phyloP scores from a whole-genome alignment of 148 eudicot species.

The Fagopyrum tataricum region DNA sequence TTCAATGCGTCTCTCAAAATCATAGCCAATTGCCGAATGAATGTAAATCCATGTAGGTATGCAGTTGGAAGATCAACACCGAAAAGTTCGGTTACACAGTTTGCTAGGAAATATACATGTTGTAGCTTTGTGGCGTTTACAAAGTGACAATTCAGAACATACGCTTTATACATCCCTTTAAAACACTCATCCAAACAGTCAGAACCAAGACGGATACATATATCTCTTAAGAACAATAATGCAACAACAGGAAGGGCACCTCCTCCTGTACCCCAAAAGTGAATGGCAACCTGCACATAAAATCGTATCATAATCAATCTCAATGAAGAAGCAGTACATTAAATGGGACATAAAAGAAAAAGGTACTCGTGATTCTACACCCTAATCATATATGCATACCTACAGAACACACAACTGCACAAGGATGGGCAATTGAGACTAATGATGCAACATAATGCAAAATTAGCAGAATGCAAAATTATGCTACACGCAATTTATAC shows the following conservation, averaged over 20 bases:
- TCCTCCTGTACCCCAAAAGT: slow-evolving; percentile 94
- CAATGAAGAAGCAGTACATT: not conserved
- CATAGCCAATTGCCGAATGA: slow-evolving; percentile 85
- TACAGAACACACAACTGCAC: not conserved
- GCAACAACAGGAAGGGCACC: slow-evolving; percentile 76
- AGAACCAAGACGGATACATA: slow-evolving; percentile 79
- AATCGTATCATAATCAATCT: not conserved
- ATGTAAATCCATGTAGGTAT: slow-evolving; percentile 83
- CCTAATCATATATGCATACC: not conserved
- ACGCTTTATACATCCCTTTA: slow-evolving; percentile 88
- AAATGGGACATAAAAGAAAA: not conserved
- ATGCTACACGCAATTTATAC: slow-evolving; percentile 27
- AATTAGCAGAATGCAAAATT: not conserved
- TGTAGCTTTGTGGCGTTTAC: slow-evolving; percentile 68
- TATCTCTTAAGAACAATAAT: slow-evolving; percentile 71
- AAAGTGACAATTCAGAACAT: slow-evolving; percentile 74
- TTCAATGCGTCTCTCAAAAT: slow-evolving; percentile 66
- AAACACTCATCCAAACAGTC: slow-evolving; percentile 89
- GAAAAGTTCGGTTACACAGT: slow-evolving; percentile 65
- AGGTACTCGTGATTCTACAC: not conserved
- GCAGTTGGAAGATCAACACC: slow-evolving; percentile 76
- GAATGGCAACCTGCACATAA: slow-evolving; percentile 68
- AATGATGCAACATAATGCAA: not conserved
- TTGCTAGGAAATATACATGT: slow-evolving; percentile 80
- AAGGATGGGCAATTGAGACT: not conserved